Percentiles rank a stretch among this genome's conserved stretches.
These are phyloP conservation scores for Carex arenaria DNA, from an alignment of 202 grass and related monocot species.

Conservation along the genomic window DNA sequence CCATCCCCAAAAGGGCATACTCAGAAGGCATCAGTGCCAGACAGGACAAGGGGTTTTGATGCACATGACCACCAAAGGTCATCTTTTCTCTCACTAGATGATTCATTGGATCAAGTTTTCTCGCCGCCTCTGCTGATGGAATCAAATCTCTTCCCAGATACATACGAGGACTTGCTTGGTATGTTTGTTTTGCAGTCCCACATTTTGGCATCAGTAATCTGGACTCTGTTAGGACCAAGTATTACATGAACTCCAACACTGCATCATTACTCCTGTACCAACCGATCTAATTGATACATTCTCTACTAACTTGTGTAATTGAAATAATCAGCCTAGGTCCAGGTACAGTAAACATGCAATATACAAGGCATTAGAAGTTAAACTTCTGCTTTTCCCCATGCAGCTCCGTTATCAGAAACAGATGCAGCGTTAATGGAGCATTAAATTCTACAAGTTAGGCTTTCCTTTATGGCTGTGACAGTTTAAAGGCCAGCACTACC, in stretches of 20 bases:
- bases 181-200: conserved; percentile 29
- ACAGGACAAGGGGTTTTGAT: conserved; percentile 14
- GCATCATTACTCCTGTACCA: background rate
- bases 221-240: background rate
- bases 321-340: background rate
- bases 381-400: background rate
- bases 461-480: background rate
- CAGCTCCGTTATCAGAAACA: conserved; percentile 87
- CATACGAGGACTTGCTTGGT: conserved; percentile 94
- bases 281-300: background rate
- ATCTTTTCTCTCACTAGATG: conserved; percentile 50
- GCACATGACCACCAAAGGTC: conserved; percentile 31
- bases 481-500: background rate
- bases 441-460: conserved; percentile 39
- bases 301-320: conserved; percentile 2
- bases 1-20: conserved; percentile 32
- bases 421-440: conserved; percentile 85
- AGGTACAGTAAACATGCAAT: background rate
- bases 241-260: background rate
- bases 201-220: background rate
- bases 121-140: conserved; percentile 81
- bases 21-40: conserved; percentile 25
- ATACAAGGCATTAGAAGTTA: background rate
- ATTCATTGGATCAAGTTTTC: conserved; percentile 95
- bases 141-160: conserved; percentile 72